Evolutionary conservation across 345 rosid species (phyloP).

Genomic region (Euphorbia peplus): DNA sequence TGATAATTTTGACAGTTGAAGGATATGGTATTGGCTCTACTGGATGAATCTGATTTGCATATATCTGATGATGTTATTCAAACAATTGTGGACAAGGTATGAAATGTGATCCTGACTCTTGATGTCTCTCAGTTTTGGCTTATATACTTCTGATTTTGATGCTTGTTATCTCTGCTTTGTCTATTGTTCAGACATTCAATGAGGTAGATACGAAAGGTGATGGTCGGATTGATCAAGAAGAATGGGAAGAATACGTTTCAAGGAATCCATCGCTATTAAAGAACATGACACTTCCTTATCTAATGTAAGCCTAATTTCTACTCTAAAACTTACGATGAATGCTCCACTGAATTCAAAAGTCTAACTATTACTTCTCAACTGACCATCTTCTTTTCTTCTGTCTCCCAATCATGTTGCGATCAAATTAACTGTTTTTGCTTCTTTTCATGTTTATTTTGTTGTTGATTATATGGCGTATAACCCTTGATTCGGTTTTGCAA

Average conservation of each 20-base stretch:
- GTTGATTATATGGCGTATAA: no score
- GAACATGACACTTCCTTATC: neutral
- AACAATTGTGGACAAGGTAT: no score
- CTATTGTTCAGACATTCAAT: neutral
- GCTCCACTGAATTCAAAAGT: neutral
- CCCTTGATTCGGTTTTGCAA: no score
- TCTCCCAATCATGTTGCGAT: neutral
- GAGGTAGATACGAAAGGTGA: neutral
- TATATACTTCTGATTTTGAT: neutral
- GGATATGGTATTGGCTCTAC: no score
- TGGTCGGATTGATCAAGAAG: neutral
- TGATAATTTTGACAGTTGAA: no score
- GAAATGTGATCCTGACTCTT: no score
- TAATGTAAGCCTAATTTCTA: neutral
- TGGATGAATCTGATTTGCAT: no score
- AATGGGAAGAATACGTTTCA: neutral
- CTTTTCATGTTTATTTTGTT: no score
- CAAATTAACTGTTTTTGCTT: neutral
- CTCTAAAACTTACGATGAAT: no score
- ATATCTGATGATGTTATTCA: no score
- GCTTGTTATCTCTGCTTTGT: no score
- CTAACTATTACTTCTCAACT: no score
- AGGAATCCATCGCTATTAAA: neutral
- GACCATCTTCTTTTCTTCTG: neutral
- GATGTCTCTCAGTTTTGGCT: neutral